These are phyloP conservation scores for Fusarium sp. DNA, from an alignment of 2,329 filamentous ascomycete species.

Conservation along the genomic window DNA sequence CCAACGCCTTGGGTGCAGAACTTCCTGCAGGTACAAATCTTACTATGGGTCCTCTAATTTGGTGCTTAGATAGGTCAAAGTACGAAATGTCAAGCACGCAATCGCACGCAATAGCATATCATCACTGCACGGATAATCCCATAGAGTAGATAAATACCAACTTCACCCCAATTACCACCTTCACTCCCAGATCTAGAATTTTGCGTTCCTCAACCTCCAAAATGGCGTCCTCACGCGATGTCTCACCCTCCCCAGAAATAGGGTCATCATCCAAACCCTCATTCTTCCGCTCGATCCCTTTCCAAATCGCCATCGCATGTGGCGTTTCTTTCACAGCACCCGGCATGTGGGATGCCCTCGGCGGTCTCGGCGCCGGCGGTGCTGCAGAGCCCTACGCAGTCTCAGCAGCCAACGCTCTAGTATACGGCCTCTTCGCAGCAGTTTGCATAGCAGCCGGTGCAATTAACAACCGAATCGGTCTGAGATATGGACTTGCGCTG, in stretches of 20 bases:
- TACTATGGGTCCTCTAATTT: slow-evolving; percentile 6
- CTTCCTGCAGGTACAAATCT: slow-evolving; percentile 18
- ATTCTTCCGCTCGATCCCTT: slow-evolving; percentile 33
- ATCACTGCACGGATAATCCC: background rate
- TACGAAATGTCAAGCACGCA: slow-evolving; percentile 18
- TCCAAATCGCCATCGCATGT: slow-evolving; percentile 35
- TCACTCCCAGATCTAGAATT: background rate
- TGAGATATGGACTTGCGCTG: background rate
- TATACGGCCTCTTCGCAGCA: slow-evolving; percentile 12
- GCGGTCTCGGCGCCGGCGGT: slow-evolving; percentile 55
- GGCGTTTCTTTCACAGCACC: slow-evolving; percentile 42
- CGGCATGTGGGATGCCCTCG: slow-evolving; percentile 46
- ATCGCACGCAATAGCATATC: slow-evolving; percentile 23
- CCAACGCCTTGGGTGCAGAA: background rate
- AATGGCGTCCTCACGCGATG: slow-evolving; percentile 19
- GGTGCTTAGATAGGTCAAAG: slow-evolving; percentile 2
- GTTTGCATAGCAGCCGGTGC: slow-evolving; percentile 23
- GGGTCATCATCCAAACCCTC: background rate
- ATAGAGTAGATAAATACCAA: background rate
- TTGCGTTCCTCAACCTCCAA: background rate
- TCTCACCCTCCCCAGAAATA: background rate
- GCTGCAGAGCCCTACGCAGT: slow-evolving; percentile 68
- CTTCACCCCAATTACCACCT: background rate
- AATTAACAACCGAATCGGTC: slow-evolving; percentile 13
- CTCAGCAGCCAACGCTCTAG: slow-evolving; percentile 17